These are phyloP conservation scores for Verticillium longisporum DNA, from an alignment of 2,329 filamentous ascomycete genomes.

Conservation along the genomic window DNA sequence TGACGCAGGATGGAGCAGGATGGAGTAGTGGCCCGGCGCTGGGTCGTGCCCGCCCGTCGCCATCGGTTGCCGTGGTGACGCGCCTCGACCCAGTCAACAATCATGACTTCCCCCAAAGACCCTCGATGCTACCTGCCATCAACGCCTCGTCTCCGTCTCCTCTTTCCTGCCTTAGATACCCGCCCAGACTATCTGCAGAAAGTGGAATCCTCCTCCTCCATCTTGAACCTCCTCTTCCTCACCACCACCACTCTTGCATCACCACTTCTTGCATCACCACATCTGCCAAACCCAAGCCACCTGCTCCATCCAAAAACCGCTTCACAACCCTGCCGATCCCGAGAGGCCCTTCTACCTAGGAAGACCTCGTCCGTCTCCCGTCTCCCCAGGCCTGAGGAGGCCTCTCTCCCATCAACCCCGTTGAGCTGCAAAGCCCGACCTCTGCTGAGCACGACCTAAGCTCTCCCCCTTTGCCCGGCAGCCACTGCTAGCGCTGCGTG, in stretches of 20 bases:
- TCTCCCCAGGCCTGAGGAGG: constrained; percentile 9
- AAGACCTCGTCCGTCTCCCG: not conserved
- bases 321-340: not conserved
- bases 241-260: too few species aligned
- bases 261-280: not conserved
- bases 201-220: not conserved
- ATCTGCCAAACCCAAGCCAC: not conserved
- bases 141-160: not conserved
- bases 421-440: constrained; percentile 27
- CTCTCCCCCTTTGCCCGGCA: constrained; percentile 56
- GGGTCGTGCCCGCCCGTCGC: not conserved
- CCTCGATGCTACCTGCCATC: not conserved
- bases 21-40: not conserved
- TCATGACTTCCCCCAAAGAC: not conserved
- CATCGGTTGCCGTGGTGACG: not conserved
- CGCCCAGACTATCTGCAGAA: not conserved
- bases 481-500: constrained; percentile 77
- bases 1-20: too few species aligned
- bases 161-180: not conserved
- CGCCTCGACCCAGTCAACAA: not conserved
- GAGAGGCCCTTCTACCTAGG: not conserved
- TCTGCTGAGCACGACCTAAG: constrained; percentile 41
- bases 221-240: not conserved
- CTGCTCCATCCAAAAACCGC: not conserved
- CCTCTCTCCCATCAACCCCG: not conserved